These are phyloP conservation scores for Cynara cardunculus DNA, from an alignment of 129 eudicot species.

Conservation along the genomic window DNA sequence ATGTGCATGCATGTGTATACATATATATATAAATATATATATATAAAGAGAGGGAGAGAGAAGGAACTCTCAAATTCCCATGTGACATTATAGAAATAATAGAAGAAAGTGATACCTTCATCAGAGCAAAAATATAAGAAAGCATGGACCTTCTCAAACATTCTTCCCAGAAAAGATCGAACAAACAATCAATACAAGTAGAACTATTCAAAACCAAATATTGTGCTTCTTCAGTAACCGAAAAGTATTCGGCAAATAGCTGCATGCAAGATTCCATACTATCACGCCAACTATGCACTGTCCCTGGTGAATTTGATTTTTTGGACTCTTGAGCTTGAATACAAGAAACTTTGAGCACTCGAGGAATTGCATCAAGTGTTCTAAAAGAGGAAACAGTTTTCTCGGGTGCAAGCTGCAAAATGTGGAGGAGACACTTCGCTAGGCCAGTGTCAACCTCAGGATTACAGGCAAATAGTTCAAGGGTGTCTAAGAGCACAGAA, in stretches of 20 bases:
- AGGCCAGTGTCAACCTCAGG: constrained; percentile 60
- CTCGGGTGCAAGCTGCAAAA: constrained; percentile 71
- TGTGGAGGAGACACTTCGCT: constrained; percentile 68
- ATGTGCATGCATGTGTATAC: not conserved
- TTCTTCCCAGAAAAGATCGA: constrained; percentile 92
- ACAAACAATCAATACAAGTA: constrained; percentile 67
- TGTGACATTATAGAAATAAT: not conserved
- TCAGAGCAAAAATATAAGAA: constrained; percentile 67
- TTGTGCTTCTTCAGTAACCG: constrained; percentile 71
- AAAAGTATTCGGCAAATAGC: constrained; percentile 61
- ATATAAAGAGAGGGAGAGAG: constrained; percentile 1
- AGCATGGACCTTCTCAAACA: constrained; percentile 73
- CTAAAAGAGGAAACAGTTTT: constrained; percentile 78
- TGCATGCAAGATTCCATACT: constrained; percentile 66
- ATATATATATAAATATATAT: not conserved
- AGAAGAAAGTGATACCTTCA: constrained; percentile 64
- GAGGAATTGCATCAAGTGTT: constrained; percentile 75
- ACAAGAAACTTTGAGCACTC: constrained; percentile 92
- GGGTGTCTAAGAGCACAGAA: constrained; percentile 74
- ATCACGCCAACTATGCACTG: constrained; percentile 34
- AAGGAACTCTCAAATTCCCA: constrained; percentile 4
- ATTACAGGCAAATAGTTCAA: constrained; percentile 82
- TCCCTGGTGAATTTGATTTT: constrained; percentile 28
- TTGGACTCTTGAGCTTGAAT: constrained; percentile 71
- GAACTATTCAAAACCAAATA: constrained; percentile 61